Base-by-base conservation (phyloP, 2,329 filamentous ascomycete genomes). In the Arachnomyces sp. region DNA sequence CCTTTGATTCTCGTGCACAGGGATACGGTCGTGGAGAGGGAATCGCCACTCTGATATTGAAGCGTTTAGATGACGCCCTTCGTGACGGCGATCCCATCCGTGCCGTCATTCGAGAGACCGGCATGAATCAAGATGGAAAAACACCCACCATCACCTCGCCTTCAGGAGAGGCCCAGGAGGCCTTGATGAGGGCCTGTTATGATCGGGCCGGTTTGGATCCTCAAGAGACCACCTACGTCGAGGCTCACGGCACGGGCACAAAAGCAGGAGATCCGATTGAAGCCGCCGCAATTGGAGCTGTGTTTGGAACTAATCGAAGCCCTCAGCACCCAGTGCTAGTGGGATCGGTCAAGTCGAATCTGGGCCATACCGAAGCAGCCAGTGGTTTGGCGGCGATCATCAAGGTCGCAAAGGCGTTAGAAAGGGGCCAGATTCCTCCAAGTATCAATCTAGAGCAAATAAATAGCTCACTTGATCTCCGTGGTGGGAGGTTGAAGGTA, bases 241-340 rank as follows among this genome's bases (percentile, higher is more conserved):
- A 78, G 48, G 70, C 70, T 3, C 74, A 77, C 50, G 73, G 72
- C 17, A 76, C 73, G 0, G 73, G 72, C 7, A 77, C 73, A 20
- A 64, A 65, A 32, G 66, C 69, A 1, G 74, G 74, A 3, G 73
- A 77, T 41, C 72, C 73, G 0, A 67, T 73, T 17, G 73, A 76
- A 45, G 68, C 68, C 1, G 9, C 5, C 3, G 36, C 36, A 2
- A 14, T 41, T 20, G 18, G n/a, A 7, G 15, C 15, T 2, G 15
- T 34, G 14, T 33, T 42, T 18, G 34, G 28, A 3, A 28, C 28
- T 6, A 18, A 16, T 20, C 11, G 34, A 31, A 7, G 25, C 3
- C 13, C 31, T 7, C 42, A 28, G 31, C 40, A 53, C 2, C 54
- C 53, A 0, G 42, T 56, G 8, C 34, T 51, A n/a, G 42, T 57